Base-by-base conservation (phyloP, 805 yeast species). In the Metschnikowia koreensis region DNA sequence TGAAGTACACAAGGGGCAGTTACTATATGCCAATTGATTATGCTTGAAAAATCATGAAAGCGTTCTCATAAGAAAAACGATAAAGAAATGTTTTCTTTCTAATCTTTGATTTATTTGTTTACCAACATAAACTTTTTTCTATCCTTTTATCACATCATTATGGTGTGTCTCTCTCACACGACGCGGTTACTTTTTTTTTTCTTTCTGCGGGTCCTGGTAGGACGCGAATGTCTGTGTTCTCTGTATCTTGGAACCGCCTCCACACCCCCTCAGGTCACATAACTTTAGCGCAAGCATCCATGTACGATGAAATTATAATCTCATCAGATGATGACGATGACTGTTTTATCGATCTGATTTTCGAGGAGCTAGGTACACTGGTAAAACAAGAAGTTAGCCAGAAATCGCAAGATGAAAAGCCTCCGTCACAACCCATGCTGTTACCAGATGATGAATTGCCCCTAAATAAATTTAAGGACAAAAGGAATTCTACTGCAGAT, bases 301-400 rank as follows among this genome's bases (percentile, higher is more conserved):
- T 49, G 43, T 31, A 40, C 33, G 44, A 36, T 44, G 38, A 22
- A 31, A 13, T 33, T 28, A 8, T 27, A 46, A 13, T 37, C 42
- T 26, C 48, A 16, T 28, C 44, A 9, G 42, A 41, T 10, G 46
- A 22, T 8, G 15, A 43, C 33, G 43, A 44, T 28, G 26, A 11
- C 6, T 31, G 10, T 8, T 38, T 45, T 28, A 45, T 45, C 11
- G 48, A 45, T 31, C 38, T 37, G 29, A 13, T 45, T n/a, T 38
- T 45, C 15, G 48, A 38, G 16, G 48, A 45, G 17, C 48, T 45
- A 8, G 48, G 42, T 36, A 7, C 42, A 7, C 36, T 8, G 28
- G 38, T 33, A 26, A 15, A 16, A 12, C n/a, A 7, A 16, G 28
- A 17, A 16, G 11, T 31, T 10, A 12, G n/a, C 16, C 16, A 11